Conservation (phyloP, 495 filamentous ascomycete genomes). For the Chaetomium fimeti region DNA sequence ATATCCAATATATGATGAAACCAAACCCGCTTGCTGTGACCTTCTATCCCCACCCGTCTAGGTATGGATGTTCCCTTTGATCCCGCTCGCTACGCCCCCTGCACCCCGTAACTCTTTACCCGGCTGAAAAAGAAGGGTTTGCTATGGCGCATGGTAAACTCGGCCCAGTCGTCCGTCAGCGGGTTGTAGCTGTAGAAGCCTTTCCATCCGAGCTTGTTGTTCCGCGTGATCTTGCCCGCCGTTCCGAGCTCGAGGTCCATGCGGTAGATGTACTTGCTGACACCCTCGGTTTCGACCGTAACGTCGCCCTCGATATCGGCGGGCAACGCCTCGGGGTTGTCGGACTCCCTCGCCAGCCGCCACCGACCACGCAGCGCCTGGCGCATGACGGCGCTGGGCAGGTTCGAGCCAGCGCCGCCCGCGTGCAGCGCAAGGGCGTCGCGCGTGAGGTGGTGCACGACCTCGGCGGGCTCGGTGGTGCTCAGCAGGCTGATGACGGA, state of each 20-base stretch:
- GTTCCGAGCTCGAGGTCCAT: slow-evolving; percentile 69
- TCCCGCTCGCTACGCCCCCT: slow-evolving; percentile 30
- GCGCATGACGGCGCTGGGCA: slow-evolving; percentile 40
- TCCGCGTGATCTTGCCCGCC: slow-evolving; percentile 56
- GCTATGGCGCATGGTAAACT: slow-evolving; percentile 80
- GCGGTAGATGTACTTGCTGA: slow-evolving; percentile 74
- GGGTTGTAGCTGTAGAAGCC: slow-evolving; percentile 90
- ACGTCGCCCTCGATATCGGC: slow-evolving; percentile 61
- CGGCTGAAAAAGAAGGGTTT: slow-evolving; percentile 85
- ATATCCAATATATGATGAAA: not conserved
- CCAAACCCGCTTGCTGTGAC: not conserved
- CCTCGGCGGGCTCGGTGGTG: slow-evolving; percentile 76
- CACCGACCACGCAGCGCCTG: slow-evolving; percentile 41
- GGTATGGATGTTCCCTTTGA: too few relatives aligned
- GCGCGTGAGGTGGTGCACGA: slow-evolving; percentile 68
- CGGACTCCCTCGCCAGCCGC: slow-evolving; percentile 34
- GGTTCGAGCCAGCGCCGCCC: slow-evolving; percentile 31
- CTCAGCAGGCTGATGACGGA: slow-evolving; percentile 73
- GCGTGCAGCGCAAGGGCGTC: slow-evolving; percentile 37
- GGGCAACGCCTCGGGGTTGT: slow-evolving; percentile 26
- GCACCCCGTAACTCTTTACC: slow-evolving; percentile 66
- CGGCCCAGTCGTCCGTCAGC: slow-evolving; percentile 85
- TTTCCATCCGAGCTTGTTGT: slow-evolving; percentile 85
- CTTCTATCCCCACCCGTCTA: not conserved
- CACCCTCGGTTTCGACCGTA: slow-evolving; percentile 83